Evolutionary conservation across 2,329 filamentous ascomycete species (phyloP).

Genomic region (Trichoderma afroharzianum): DNA sequence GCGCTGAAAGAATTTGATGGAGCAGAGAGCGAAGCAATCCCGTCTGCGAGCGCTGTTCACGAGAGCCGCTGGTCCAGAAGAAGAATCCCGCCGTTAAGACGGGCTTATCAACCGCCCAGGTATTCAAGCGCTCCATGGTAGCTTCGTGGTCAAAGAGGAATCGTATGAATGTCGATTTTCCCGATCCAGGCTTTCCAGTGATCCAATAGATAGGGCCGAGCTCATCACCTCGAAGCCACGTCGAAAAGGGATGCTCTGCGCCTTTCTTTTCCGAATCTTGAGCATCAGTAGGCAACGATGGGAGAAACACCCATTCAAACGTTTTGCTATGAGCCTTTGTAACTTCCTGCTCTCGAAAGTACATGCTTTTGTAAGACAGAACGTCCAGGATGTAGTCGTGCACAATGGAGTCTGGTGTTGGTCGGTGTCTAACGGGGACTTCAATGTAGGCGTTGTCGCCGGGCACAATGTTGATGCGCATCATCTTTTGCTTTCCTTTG

Average conservation of each 20-base stretch:
- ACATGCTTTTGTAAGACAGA: constrained; percentile 32
- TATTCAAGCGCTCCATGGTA: constrained; percentile 19
- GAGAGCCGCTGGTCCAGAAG: constrained; percentile 43
- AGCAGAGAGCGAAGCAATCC: constrained; percentile 37
- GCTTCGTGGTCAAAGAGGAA: constrained; percentile 29
- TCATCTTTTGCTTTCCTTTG: neutral
- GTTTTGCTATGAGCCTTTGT: constrained; percentile 31
- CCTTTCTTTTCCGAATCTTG: neutral
- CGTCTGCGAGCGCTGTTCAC: constrained; percentile 36
- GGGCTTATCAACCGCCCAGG: constrained; percentile 27
- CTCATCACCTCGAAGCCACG: constrained; percentile 26
- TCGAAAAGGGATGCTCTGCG: constrained; percentile 22
- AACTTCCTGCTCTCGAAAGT: constrained; percentile 31
- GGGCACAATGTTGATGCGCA: neutral
- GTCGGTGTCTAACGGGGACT: neutral
- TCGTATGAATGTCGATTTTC: constrained; percentile 46
- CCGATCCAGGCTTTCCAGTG: constrained; percentile 42
- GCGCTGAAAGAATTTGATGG: constrained; percentile 31
- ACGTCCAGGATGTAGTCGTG: constrained; percentile 32
- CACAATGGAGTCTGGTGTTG: constrained; percentile 23
- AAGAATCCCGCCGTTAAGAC: constrained; percentile 39
- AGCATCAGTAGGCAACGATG: neutral
- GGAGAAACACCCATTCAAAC: constrained; percentile 37
- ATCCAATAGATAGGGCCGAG: constrained; percentile 34
- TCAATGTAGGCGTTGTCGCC: neutral